A percentile compares a stretch with the other conserved stretches of the same genome.
These are phyloP conservation scores for Vickermania ingenoplastis DNA, from an alignment of 208 protist species.

Conservation along the genomic window DNA sequence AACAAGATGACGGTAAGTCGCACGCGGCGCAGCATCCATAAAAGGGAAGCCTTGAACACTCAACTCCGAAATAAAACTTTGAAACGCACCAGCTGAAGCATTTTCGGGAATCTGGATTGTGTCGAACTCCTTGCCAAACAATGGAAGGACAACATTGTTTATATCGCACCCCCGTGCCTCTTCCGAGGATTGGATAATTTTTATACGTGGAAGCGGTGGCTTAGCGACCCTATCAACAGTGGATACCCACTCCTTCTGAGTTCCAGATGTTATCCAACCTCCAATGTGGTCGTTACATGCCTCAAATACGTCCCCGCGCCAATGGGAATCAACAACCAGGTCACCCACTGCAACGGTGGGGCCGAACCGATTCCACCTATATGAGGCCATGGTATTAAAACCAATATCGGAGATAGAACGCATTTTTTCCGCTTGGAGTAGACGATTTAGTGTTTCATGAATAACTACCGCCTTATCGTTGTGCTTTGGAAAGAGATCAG, in stretches of 20 bases:
- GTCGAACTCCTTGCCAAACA: constrained; percentile 20
- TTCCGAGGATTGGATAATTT: constrained; percentile 16
- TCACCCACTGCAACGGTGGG: constrained; percentile 40
- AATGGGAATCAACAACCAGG: constrained; percentile 19
- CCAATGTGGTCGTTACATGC: constrained; percentile 67
- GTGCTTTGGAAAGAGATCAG: constrained; percentile 25
- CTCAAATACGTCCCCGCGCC: constrained; percentile 1
- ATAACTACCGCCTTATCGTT: constrained; percentile 65
- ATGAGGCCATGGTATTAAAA: constrained; percentile 73
- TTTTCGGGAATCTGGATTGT: constrained; percentile 15
- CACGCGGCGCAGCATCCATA: constrained; percentile 41
- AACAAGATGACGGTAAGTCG: constrained; percentile 52
- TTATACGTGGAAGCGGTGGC: constrained; percentile 7
- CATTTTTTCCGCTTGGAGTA: constrained; percentile 58
- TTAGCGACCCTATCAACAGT: constrained; percentile 5
- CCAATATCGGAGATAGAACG: constrained; percentile 59
- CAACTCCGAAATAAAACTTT: constrained; percentile 35
- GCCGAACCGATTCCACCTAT: constrained; percentile 41
- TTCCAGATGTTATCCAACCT: constrained; percentile 32
- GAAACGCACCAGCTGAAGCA: constrained; percentile 12
- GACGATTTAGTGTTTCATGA: constrained; percentile 42
- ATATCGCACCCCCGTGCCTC: constrained; percentile 39
- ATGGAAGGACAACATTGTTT: constrained; percentile 59
- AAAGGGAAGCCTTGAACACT: constrained; percentile 34
- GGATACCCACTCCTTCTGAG: constrained; percentile 42